Conservation (phyloP, 257 asterid species). For the Solanum peruvianum region DNA sequence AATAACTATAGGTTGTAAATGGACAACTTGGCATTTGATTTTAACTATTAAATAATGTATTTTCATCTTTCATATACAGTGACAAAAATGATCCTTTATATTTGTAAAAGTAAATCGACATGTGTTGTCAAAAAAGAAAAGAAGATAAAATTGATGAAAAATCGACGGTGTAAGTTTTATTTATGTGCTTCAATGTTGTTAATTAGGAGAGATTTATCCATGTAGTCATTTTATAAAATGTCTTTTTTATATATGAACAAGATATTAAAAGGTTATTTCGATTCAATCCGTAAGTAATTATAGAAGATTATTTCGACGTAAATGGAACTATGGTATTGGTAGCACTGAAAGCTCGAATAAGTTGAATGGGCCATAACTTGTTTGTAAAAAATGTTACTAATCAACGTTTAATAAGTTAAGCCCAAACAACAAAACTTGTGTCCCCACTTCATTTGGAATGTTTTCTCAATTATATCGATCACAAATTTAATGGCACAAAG, state of each 20-base stretch:
- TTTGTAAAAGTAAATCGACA: too few species aligned
- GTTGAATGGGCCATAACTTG: neutral
- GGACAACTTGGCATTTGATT: neutral
- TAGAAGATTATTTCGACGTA: too few species aligned
- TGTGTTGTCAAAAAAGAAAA: neutral
- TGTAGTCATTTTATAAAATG: neutral
- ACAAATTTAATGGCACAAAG: neutral
- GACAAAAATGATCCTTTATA: neutral
- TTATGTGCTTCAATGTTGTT: neutral
- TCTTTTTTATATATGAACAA: too few species aligned
- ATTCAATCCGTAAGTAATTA: neutral
- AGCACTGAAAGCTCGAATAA: neutral
- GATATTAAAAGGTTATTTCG: too few species aligned
- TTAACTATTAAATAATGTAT: neutral
- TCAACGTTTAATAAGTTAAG: neutral
- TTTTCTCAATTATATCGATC: neutral
- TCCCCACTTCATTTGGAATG: neutral
- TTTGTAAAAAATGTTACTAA: neutral
- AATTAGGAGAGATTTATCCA: neutral
- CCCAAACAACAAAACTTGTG: neutral
- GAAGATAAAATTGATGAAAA: neutral
- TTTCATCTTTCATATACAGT: neutral
- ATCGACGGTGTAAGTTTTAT: neutral
- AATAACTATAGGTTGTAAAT: neutral
- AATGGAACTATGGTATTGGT: neutral